Base-by-base conservation (phyloP, 2,329 filamentous ascomycete species). In the Fusarium sp. region DNA sequence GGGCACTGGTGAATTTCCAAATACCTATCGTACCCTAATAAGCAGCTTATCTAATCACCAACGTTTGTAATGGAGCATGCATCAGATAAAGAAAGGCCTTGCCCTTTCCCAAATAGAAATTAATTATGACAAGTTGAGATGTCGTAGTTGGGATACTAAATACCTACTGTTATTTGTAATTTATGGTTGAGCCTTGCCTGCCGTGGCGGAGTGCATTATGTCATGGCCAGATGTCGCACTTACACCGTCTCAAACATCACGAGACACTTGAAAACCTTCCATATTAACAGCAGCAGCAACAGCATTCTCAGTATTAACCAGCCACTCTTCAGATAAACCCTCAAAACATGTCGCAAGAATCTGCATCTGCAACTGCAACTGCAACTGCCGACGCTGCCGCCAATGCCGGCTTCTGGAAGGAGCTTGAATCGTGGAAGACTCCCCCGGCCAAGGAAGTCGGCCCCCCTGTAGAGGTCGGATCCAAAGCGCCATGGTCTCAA, bases 401-500 rank as follows among this genome's bases (percentile, higher is more conserved):
- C 10, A 26, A 52, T 32, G 44, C 56, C 28, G 69, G 69, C 49
- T 68, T 76, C 59, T 72, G 74, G 56, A 72, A 76, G 52, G 80
- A 80, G 64, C 71, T 76, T 57, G 75, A 77, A 34, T 77, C 79
- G 3, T 75, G 76, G 69, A 80, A 78, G 63, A 72, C 78, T 6
- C 79, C 76, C 35, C 71, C 70, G 28, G 59, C 73, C 56, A 81
- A 79, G 59, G 72, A 82, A 4, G 73, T 84, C 36, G 76, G 79
- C 6, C 74, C 81, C 2, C 68, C 78, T 10, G 87, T 86, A 9
- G 73, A 79, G 48, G 76, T 86, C 28, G 87, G 85, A 59, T 73
- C 79, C 31, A 77, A 79, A 59, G 88, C 88, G 1, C 88, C 88
- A 1, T 78, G 78, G 6, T 80, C 84, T 26, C 64, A 78, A 25